Conservation (phyloP, 208 protist species). For the Crithidia expoeki region DNA sequence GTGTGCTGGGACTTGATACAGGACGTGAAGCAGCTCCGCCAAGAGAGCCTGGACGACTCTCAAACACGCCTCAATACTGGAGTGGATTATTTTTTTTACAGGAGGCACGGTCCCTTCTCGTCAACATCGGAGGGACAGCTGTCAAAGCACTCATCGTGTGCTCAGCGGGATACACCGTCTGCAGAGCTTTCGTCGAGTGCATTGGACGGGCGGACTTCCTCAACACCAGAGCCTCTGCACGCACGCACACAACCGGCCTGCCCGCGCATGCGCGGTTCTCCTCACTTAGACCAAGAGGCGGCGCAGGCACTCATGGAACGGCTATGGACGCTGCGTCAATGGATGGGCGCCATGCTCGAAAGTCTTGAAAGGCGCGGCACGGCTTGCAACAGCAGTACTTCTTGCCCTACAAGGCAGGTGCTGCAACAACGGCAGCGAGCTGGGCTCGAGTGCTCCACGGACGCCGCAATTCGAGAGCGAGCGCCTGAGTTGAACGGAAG, state of each 20-base stretch:
- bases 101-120: background rate
- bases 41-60: background rate
- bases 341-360: slow-evolving; percentile 11
- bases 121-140: too few species aligned
- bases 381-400: background rate
- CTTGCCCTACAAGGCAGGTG: background rate
- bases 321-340: slow-evolving; percentile 13
- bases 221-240: too few species aligned
- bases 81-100: background rate
- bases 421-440: background rate
- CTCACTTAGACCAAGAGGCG: background rate
- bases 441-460: background rate
- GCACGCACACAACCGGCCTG: too few species aligned
- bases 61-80: background rate
- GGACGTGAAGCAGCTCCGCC: slow-evolving; percentile 2
- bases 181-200: too few species aligned
- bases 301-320: slow-evolving; percentile 13
- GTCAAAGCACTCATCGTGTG: too few species aligned
- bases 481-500: background rate
- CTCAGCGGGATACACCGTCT: too few species aligned
- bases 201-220: too few species aligned
- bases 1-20: slow-evolving; percentile 28
- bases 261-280: slow-evolving; percentile 1
- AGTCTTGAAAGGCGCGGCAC: background rate
- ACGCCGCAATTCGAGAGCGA: background rate